Evolutionary conservation across 129 eudicot species (phyloP), one percentile per base, ranked within the genome.

Genomic region (Artemisia argyi): DNA sequence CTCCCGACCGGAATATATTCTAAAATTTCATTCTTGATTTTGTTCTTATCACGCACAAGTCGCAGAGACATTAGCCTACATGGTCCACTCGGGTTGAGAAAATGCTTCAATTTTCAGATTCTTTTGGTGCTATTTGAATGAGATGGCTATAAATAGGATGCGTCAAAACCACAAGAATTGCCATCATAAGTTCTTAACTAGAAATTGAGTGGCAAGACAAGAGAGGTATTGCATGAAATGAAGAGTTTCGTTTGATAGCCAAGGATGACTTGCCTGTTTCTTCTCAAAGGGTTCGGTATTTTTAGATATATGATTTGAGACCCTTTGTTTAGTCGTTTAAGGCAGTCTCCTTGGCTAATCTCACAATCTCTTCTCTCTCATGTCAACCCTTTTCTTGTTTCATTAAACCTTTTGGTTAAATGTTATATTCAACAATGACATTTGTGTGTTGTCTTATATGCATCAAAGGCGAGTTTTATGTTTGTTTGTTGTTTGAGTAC

Each of bases 181-280:
- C 20, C 72, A 68, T 30, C 30, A 22, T 24, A 39, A 58, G 50
- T 24, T 56, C 63, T 46, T 54, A 19, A 7, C 24, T 14, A 22
- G 47, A 17, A 9, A 50, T 53, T 12, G 44, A 79, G 69, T 48
- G 75, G 85, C 87, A 20, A 61, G 24, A 44, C 57, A 74, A 75
- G 78, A 69, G 77, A 72, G 81, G 83, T 71, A 59, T 84, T 76
- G 77, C 85, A 84, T 82, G 81, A 78, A 72, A 74, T 66, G 46
- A 66, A 81, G 83, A 78, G 81, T 69, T 50, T 71, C 5, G 84
- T 83, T 82, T 74, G 85, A 76, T 82, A 85, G 91, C 91, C 86
- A 86, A 86, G 86, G 88, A 83, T 83, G 91, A 83, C 91, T 86
- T 86, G 91, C 85, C 85, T 84, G 79, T 68, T 72, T 32, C 78